Base-by-base conservation (phyloP, 208 protist species). In the Leishmania aethiopica region DNA sequence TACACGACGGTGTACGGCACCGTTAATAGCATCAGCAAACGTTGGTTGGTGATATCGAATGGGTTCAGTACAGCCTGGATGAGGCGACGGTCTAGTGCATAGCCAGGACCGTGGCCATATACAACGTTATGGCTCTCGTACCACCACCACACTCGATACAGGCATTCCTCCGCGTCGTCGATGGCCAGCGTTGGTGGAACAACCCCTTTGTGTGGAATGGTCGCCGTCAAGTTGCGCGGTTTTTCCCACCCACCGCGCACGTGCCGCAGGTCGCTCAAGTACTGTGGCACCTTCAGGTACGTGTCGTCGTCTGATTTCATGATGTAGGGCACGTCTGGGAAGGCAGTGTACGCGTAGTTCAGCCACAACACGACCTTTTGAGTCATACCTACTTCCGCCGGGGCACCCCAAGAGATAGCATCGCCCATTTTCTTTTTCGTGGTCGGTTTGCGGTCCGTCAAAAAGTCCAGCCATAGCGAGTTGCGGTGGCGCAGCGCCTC, bases 361-460 rank as follows among this genome's bases (percentile, higher is more conserved):
- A n/a, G n/a, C 85, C 82, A 88, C 11, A 86, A 11, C 42, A 85
- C 79, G 35, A 81, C 62, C 79, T 92, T 92, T 67, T 84, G 82
- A 40, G 73, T 81, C 79, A 89, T 84, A 4, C 75, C 85, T 37
- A 91, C 72, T 55, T 86, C 85, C 22, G 81, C 67, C 35, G 81
- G 73, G 3, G 81, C 37, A 47, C 88, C 88, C 85, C 86, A 92
- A 32, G 81, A 76, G 0, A 37, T 73, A 1, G 64, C 73, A 15
- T 72, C 78, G 10, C 85, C 86, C 28, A 75, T 84, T 28, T 75
- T 81, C 37, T 82, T 83, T 10, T 51, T 60, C 42, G 83, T 84
- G 8, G 51, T n/a, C n/a, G n/a, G n/a, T n/a, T n/a, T n/a, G n/a
- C n/a, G n/a, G n/a, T n/a, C n/a, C n/a, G n/a, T n/a, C n/a, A n/a